Evolutionary conservation across 257 asterid species (phyloP), one percentile per base, ranked within the genome.

Genomic region (Solanum gracilifrons): DNA sequence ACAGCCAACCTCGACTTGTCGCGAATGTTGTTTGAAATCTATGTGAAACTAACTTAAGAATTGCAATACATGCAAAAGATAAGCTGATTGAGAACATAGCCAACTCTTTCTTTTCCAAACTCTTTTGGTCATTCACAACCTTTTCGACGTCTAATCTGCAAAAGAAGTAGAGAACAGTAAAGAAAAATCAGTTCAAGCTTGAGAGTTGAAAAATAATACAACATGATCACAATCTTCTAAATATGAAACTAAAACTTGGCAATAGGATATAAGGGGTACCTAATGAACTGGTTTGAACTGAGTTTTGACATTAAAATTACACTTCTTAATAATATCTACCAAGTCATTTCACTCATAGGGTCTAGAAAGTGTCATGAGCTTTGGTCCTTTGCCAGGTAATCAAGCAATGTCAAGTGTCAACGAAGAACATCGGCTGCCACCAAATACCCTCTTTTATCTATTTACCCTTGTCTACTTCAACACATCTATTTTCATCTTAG

Each of bases 141-240:
- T 96, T 93, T 87, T 95, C 94, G 5, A 96, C 87, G 86, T 97
- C 96, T 87, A 90, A 89, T 92, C 99, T 97, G 98, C 87, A 84
- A 39, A 89, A 68, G 32, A 83, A 12, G 66, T 76, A 69, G 41
- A 83, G n/a, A 72, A 85, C 13, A 20, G 80, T 15, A 73, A 86
- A 87, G 82, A 9, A 37, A 71, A 13, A 82, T 83, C 60, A 35
- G 62, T 75, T 64, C 66, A 85, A 51, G 10, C 35, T 76, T 2
- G 12, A 23, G 58, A 25, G 12, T 72, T 72, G 41, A 32, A 72
- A 72, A 32, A 72, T 16, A 32, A 36, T 74, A 10, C 48, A 73
- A 20, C 79, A 32, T 72, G 27, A 77, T 79, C 27, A 16, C 66
- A 27, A 80, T 80, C 10, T 79, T 43, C 39, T 1, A 18, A 6